These are phyloP conservation scores for Lodderomyces theae DNA, from an alignment of 1,139 yeast genomes.

Conservation along the genomic window DNA sequence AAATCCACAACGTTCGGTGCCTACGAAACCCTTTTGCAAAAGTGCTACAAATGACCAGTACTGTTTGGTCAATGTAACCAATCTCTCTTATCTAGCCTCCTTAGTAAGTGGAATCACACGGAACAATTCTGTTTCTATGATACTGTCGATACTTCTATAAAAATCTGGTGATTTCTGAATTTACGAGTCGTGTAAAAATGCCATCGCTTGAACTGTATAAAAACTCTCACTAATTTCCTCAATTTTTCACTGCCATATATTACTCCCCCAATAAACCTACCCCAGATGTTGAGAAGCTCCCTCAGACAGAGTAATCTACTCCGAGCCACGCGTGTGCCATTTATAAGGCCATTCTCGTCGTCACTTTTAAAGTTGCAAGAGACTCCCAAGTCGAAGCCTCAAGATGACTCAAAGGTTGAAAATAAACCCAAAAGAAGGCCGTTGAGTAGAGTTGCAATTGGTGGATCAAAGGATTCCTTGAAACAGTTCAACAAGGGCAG, in stretches of 20 bases:
- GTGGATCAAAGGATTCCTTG: conserved; percentile 27
- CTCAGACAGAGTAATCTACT: background rate
- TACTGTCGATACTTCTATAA: too few species aligned
- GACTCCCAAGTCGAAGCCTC: conserved; percentile 1
- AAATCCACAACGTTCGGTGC: background rate
- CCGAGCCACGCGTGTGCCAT: conserved; percentile 1
- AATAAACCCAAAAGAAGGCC: conserved; percentile 31
- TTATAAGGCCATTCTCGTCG: background rate
- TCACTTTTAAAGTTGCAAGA: conserved; percentile 8
- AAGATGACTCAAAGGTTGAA: conserved; percentile 2
- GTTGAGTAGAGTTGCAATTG: conserved; percentile 50
- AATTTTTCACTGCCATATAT: background rate
- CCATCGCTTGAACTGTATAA: background rate
- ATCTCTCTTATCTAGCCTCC: too few species aligned
- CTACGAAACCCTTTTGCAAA: background rate
- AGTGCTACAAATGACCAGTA: background rate
- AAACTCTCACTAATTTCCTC: background rate
- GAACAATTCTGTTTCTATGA: too few species aligned
- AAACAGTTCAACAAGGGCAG: conserved; percentile 30
- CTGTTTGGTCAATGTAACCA: too few species aligned
- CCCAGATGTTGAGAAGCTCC: background rate
- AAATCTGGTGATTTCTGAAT: too few species aligned
- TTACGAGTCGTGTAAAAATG: conserved; percentile 1
- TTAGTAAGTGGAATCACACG: too few species aligned
- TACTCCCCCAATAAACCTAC: background rate